Percentiles rank a stretch among this genome's conserved stretches.
Evolutionary conservation across 768 basidiomycete species (phyloP).

Genomic region (Mycena capillaripes): DNA sequence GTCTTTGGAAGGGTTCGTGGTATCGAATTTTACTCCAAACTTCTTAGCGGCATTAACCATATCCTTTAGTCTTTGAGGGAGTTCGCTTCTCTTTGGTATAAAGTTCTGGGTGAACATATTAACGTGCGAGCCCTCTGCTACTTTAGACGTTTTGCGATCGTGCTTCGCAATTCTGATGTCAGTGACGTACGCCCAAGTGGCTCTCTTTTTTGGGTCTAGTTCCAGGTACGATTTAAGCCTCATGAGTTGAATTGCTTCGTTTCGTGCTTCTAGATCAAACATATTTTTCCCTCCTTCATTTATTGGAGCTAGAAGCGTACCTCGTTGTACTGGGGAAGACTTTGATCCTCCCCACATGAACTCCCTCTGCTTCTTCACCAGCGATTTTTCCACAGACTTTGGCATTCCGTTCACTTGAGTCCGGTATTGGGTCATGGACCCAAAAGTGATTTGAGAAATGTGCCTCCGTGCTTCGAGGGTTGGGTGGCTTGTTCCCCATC

Average conservation of each 20-base stretch:
- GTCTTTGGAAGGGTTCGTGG: slow-evolving; percentile 19
- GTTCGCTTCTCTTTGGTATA: neutral
- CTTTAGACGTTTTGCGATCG: slow-evolving; percentile 33
- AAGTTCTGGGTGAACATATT: slow-evolving; percentile 46
- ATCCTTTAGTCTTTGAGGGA: slow-evolving; percentile 26
- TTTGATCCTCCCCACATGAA: slow-evolving; percentile 45
- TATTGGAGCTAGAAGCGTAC: slow-evolving; percentile 33
- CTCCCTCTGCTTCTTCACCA: slow-evolving; percentile 39
- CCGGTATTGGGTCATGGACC: slow-evolving; percentile 52
- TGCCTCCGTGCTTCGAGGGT: slow-evolving; percentile 44
- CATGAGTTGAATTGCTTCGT: slow-evolving; percentile 43
- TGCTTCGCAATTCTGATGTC: no score
- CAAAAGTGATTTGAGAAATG: slow-evolving; percentile 45
- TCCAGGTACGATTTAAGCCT: slow-evolving; percentile 43
- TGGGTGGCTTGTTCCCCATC: slow-evolving; percentile 46
- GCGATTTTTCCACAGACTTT: slow-evolving; percentile 29
- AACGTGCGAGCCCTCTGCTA: neutral
- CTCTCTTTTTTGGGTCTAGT: slow-evolving; percentile 23
- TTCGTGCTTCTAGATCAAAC: slow-evolving; percentile 43
- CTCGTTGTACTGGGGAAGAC: slow-evolving; percentile 31
- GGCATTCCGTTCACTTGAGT: slow-evolving; percentile 55
- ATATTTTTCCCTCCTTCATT: slow-evolving; percentile 42
- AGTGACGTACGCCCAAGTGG: slow-evolving; percentile 46
- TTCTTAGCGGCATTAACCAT: slow-evolving; percentile 41
- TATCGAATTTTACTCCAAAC: slow-evolving; percentile 35